These are phyloP conservation scores for Zygosaccharomyces sapae DNA, from an alignment of 1,139 yeast genomes.

Conservation along the genomic window DNA sequence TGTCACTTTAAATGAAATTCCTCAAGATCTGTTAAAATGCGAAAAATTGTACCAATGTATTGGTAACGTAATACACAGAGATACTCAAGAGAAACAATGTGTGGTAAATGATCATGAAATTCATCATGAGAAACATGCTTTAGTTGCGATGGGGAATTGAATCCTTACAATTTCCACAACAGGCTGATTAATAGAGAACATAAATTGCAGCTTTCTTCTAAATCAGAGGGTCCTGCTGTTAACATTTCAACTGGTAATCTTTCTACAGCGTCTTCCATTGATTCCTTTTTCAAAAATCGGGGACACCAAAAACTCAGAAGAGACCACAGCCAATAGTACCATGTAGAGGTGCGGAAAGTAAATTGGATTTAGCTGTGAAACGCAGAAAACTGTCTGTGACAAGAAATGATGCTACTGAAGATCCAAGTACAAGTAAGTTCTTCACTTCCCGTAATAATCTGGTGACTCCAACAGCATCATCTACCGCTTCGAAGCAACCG, in stretches of 20 bases:
- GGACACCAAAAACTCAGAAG: background rate
- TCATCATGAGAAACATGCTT: slow-evolving; percentile 44
- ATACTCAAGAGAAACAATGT: slow-evolving; percentile 19
- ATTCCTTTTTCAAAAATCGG: slow-evolving; percentile 17
- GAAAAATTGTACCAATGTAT: slow-evolving; percentile 56
- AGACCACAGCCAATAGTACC: slow-evolving; percentile 3
- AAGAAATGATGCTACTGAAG: background rate
- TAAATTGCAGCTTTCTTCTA: slow-evolving; percentile 27
- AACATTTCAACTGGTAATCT: background rate
- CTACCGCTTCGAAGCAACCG: background rate
- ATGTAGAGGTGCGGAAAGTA: slow-evolving; percentile 5
- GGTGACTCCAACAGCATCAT: background rate
- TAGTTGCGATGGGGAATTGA: slow-evolving; percentile 57
- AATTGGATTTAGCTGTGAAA: slow-evolving; percentile 12
- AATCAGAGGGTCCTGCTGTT: slow-evolving; percentile 20
- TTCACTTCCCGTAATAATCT: slow-evolving; percentile 2
- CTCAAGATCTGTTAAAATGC: slow-evolving; percentile 37
- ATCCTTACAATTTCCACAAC: slow-evolving; percentile 57
- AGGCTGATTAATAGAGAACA: slow-evolving; percentile 40
- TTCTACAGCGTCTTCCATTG: slow-evolving; percentile 12
- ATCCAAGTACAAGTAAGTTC: slow-evolving; percentile 11
- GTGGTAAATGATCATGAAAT: slow-evolving; percentile 38
- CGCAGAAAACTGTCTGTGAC: slow-evolving; percentile 9
- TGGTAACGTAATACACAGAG: slow-evolving; percentile 43
- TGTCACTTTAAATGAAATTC: slow-evolving; percentile 57